phyloP scores from a whole-genome alignment of 176 grass and related monocot species.

The Bolboschoenus planiculmis region DNA sequence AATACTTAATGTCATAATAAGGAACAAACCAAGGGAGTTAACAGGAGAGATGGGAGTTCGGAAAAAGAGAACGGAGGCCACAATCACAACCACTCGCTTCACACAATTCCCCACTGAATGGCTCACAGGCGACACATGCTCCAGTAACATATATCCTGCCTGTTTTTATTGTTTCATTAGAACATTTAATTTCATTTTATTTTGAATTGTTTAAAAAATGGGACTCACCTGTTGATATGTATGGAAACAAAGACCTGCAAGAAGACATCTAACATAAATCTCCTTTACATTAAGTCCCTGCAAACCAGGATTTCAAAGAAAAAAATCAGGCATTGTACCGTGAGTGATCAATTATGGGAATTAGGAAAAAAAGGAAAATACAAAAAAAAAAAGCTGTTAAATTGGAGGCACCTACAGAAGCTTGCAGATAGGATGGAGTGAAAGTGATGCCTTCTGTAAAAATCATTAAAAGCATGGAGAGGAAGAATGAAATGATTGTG shows the following conservation, averaged over 20 bases:
- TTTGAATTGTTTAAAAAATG: neutral
- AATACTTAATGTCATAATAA: neutral
- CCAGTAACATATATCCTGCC: slow-evolving; percentile 82
- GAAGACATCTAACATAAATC: slow-evolving; percentile 47
- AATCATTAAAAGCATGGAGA: slow-evolving; percentile 54
- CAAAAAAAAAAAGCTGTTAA: neutral
- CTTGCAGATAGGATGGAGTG: slow-evolving; percentile 64
- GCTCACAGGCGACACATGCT: slow-evolving; percentile 61
- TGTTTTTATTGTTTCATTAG: slow-evolving; percentile 23
- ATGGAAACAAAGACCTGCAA: slow-evolving; percentile 81
- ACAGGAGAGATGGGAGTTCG: slow-evolving; percentile 68
- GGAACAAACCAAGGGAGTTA: slow-evolving; percentile 54
- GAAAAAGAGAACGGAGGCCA: slow-evolving; percentile 70
- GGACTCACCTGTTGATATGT: slow-evolving; percentile 80
- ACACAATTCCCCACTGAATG: slow-evolving; percentile 80
- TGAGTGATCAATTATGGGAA: slow-evolving; percentile 7
- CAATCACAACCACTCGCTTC: slow-evolving; percentile 75
- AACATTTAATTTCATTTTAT: neutral
- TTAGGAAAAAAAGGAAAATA: neutral
- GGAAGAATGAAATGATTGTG: slow-evolving; percentile 83
- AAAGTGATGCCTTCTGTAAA: slow-evolving; percentile 74
- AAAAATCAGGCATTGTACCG: neutral
- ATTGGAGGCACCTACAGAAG: slow-evolving; percentile 45
- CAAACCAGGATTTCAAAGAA: neutral
- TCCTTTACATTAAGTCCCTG: slow-evolving; percentile 76